Evolutionary conservation across 2,329 filamentous ascomycete genomes (phyloP).

Genomic region (Bipolaris zeicola): DNA sequence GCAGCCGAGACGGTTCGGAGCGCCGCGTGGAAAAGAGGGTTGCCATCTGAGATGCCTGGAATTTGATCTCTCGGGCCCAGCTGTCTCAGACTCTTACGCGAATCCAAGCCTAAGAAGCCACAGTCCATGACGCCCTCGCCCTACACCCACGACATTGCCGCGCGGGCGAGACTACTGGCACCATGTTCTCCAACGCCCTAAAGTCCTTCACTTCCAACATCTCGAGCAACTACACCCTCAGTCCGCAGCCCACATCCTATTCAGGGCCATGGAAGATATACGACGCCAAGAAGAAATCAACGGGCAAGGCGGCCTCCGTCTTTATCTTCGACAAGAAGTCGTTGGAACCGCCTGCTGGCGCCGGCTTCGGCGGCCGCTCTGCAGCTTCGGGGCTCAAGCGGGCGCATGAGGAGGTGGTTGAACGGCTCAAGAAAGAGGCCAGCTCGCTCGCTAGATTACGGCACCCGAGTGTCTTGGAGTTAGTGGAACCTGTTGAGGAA

Average conservation of each 20-base stretch:
- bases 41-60: conserved; percentile 22
- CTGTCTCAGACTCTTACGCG: conserved; percentile 25
- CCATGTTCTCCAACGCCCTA: conserved; percentile 86
- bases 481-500: conserved; percentile 94
- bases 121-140: conserved; percentile 39
- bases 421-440: conserved; percentile 89
- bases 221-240: conserved; percentile 85
- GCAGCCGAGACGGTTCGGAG: conserved; percentile 1
- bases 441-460: conserved; percentile 84
- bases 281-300: conserved; percentile 96
- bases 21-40: background rate
- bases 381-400: conserved; percentile 75
- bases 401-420: conserved; percentile 85
- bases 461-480: conserved; percentile 89
- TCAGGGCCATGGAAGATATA: conserved; percentile 97
- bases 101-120: conserved; percentile 17
- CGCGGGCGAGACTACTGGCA: conserved; percentile 49
- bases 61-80: conserved; percentile 26
- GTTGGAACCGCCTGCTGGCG: conserved; percentile 71
- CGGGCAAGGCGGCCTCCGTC: conserved; percentile 84
- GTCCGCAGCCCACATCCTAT: conserved; percentile 73
- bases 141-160: conserved; percentile 25
- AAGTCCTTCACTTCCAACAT: conserved; percentile 97
- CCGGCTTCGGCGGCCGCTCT: conserved; percentile 60
- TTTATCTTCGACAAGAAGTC: conserved; percentile 94